Evolutionary conservation across 2,329 filamentous ascomycete species (phyloP).

Genomic region (Trichothecium sympodiale): DNA sequence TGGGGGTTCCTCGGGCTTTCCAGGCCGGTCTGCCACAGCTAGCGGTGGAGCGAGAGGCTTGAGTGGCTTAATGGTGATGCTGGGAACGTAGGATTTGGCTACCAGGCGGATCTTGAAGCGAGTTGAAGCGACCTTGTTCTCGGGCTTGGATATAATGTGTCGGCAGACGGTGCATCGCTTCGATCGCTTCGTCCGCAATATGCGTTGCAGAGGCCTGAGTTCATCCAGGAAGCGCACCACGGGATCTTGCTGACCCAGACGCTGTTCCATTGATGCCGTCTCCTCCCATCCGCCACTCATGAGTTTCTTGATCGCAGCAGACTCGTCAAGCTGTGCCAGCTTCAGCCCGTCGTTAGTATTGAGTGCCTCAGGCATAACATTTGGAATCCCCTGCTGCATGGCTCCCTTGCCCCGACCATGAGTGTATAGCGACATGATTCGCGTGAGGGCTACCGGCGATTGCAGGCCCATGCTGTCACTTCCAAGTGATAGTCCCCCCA

Average conservation of each 20-base stretch:
- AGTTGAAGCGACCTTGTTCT: constrained; percentile 78
- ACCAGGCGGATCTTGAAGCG: constrained; percentile 89
- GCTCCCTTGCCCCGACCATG: constrained; percentile 54
- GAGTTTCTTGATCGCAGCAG: constrained; percentile 47
- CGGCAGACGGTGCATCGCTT: constrained; percentile 89
- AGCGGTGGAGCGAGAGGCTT: constrained; percentile 24
- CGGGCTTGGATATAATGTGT: constrained; percentile 90
- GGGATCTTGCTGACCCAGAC: constrained; percentile 38
- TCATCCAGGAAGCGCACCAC: constrained; percentile 54
- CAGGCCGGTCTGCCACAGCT: constrained; percentile 22
- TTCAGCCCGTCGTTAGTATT: constrained; percentile 61
- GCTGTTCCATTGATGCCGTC: constrained; percentile 41
- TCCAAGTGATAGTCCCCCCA: constrained; percentile 30
- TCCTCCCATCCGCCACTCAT: constrained; percentile 50
- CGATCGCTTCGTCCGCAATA: constrained; percentile 82
- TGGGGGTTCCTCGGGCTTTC: constrained; percentile 18
- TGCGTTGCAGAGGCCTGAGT: constrained; percentile 69
- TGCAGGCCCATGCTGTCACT: constrained; percentile 39
- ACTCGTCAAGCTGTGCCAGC: constrained; percentile 50
- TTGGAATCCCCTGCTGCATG: constrained; percentile 54
- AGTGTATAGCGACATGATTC: constrained; percentile 89
- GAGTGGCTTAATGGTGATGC: constrained; percentile 61
- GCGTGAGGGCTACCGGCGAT: constrained; percentile 71
- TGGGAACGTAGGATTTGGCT: constrained; percentile 79
- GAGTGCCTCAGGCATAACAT: constrained; percentile 72